These are phyloP conservation scores for Alternaria alternata DNA, from an alignment of 2,329 filamentous ascomycete species.

Conservation along the genomic window DNA sequence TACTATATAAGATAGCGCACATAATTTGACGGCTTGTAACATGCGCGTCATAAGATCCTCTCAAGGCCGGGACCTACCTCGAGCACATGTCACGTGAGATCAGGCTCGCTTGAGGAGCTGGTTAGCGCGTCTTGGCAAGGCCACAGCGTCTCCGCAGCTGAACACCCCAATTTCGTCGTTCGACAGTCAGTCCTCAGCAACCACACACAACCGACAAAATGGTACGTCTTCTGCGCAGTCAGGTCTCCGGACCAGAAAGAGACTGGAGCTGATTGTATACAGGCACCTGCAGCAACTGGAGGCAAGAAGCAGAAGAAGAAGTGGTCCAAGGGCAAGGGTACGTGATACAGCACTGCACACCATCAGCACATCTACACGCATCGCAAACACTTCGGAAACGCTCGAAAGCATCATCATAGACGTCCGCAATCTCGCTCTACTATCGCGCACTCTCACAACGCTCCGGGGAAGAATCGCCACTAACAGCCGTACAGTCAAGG, in stretches of 20 bases:
- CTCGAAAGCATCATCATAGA: conserved; percentile 2
- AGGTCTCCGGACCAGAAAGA: background rate
- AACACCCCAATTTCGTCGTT: conserved; percentile 9
- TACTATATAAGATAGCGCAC: background rate
- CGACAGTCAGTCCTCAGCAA: conserved; percentile 38
- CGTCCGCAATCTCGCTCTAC: conserved; percentile 2
- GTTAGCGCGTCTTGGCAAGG: conserved; percentile 24
- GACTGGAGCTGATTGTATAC: conserved; percentile 17
- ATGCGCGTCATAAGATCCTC: background rate
- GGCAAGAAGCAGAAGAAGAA: conserved; percentile 86
- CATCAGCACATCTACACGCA: conserved; percentile 16
- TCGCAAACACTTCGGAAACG: background rate
- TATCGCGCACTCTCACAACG: conserved; percentile 12
- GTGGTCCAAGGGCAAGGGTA: conserved; percentile 72
- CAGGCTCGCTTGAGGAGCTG: conserved; percentile 32
- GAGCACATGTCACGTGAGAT: background rate
- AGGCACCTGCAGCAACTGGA: conserved; percentile 66
- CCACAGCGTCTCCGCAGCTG: conserved; percentile 32
- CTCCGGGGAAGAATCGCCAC: conserved; percentile 26
- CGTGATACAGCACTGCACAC: conserved; percentile 43
- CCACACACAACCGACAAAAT: conserved; percentile 55
- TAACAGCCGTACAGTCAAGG: conserved; percentile 79
- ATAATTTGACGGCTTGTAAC: background rate
- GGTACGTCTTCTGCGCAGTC: conserved; percentile 38
- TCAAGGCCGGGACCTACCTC: background rate